Base-by-base conservation (phyloP, 2,329 filamentous ascomycete species). In the Fusarium praegraminearum region DNA sequence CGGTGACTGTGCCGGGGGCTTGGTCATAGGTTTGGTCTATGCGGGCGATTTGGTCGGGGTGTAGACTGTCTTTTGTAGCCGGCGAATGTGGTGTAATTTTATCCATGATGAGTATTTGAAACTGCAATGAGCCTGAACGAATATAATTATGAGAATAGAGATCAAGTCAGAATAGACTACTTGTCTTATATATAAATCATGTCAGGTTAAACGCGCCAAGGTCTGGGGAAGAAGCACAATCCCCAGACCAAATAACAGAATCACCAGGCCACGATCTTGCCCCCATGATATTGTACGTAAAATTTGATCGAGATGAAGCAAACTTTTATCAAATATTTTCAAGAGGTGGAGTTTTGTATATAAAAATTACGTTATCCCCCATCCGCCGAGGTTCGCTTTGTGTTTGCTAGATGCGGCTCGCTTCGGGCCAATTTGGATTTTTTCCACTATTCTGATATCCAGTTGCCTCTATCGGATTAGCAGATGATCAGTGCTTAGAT, bases 1-100 rank as follows among this genome's bases (percentile, higher is more conserved):
- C 70, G 24, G 72, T 70, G 5, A 72, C 62, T 16, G 71, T 69
- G 33, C 73, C 72, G 18, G 57, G 7, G 36, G 70, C 70, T 46
- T 70, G 66, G 33, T 71, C 70, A 10, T 65, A 65, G 18, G 69
- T 43, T 16, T 72, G 58, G 50, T 72, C 57, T 43, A 65, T 65
- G 2, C 47, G 47, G 1, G 54, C 62, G 18, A 65, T 66, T 13
- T 65, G 65, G 32, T 69, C 65, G 3, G 57, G 13, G 1, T 45
- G 10, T 7, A 65, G 55, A 6, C 13, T 30, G 12, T 65, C 62
- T 46, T 65, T 50, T 2, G 32, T 5, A 43, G 33, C 43, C 15
- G 46, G 35, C 8, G 35, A 28, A 3, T 52, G 44, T 41, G 52
- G 38, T 9, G 60, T 41, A 1, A 46, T 36, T 18, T 28, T 2